Base-by-base conservation (phyloP, 306 rosid genomes). In the Pyrus pyrifolia region DNA sequence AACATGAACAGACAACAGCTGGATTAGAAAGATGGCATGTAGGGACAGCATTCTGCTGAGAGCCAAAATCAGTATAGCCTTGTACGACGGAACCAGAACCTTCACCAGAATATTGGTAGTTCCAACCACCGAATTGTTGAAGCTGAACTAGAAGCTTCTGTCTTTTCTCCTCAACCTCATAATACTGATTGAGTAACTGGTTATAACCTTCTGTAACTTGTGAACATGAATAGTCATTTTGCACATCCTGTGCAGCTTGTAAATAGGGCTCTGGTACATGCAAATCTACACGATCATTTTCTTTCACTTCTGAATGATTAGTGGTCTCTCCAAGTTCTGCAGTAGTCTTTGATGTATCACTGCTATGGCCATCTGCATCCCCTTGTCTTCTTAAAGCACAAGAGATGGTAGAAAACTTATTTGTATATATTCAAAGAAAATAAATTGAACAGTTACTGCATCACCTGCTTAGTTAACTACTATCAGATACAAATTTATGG, bases 91-190 rank as follows among this genome's bases (percentile, higher is more conserved):
- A 44, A 52, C 81, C 74, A 55, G 80, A 68, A 67, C 70, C 89
- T 68, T 82, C 83, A 29, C 80, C 73, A 17, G 63, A 64, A 80
- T 77, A 70, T 80, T 85, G 93, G 78, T 87, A 75, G 76, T 90
- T 86, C 89, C 83, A 82, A 85, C 82, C 80, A 70, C 89, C 85
- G 67, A 53, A 90, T 70, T 85, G 94, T 83, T 90, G 80, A 84
- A 94, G 89, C 79, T 87, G 93, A 78, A 89, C 93, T 76, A 85
- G 81, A 79, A 90, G 80, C 83, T 87, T 89, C 80, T 83, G 86
- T 83, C 91, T 88, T 78, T 90, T 85, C 85, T 90, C 95, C 87
- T 91, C 97, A 67, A 94, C 86, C 81, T 91, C 96, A 84, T 94
- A 89, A 78, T 87, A 94, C 68, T 84, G 79, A 12, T 75, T 77